phyloP scores from a whole-genome alignment of 208 protist species.

The Willaertia magna region DNA sequence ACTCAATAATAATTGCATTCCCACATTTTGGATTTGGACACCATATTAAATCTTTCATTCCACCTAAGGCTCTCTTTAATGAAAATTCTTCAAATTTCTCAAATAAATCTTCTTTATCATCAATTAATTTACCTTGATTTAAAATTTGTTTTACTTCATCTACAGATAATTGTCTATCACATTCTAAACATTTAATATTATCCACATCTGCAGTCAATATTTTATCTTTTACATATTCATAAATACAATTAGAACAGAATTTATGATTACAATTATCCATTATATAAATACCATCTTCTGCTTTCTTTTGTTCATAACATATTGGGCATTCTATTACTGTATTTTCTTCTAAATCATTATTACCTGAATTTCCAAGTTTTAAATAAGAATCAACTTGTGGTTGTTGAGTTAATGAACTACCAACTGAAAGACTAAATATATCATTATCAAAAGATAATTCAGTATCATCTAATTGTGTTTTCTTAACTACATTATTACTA shows the following conservation, averaged over 20 bases:
- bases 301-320: not conserved
- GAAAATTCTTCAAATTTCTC: not conserved
- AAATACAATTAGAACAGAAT: not conserved
- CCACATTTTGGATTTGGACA: slow-evolving; percentile 8
- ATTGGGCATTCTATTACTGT: not conserved
- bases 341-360: not conserved
- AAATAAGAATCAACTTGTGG: not conserved
- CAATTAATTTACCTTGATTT: not conserved
- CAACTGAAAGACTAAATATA: not conserved
- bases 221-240: not conserved
- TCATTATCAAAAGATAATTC: not conserved
- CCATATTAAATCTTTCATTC: not conserved
- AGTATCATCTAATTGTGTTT: not conserved
- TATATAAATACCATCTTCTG: not conserved
- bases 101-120: not conserved
- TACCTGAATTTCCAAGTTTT: not conserved
- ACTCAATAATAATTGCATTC: not conserved
- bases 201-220: not conserved
- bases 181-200: not conserved
- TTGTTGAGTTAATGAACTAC: not conserved
- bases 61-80: not conserved
- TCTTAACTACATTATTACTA: not conserved
- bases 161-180: not conserved
- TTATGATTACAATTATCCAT: slow-evolving; percentile 1
- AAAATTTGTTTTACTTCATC: not conserved